Evolutionary conservation across 2,329 filamentous ascomycete genomes (phyloP).

Genomic region (Cladophialophora immunda): DNA sequence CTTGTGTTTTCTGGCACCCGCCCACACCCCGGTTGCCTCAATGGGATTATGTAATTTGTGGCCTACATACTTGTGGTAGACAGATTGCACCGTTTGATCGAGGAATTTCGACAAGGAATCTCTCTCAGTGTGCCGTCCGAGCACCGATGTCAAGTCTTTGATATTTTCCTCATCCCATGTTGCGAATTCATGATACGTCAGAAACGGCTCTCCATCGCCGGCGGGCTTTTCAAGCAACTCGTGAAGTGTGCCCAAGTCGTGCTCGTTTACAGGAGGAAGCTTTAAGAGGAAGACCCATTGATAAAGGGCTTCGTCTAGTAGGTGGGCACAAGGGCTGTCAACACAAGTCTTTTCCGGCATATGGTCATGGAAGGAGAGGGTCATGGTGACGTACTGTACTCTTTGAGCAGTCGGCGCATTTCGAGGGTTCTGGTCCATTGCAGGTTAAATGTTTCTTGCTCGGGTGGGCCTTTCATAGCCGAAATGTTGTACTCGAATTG

Average conservation of each 20-base stretch:
- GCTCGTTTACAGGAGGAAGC: constrained; percentile 21
- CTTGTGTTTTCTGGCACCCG: background rate
- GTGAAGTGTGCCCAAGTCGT: constrained; percentile 8
- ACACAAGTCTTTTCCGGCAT: background rate
- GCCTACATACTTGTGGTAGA: constrained; percentile 25
- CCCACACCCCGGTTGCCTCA: constrained; percentile 19
- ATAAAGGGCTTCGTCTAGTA: constrained; percentile 18
- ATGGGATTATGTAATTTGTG: constrained; percentile 25
- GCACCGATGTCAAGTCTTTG: constrained; percentile 27
- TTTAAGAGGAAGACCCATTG: constrained; percentile 17
- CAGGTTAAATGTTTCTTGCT: background rate
- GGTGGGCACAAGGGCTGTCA: background rate
- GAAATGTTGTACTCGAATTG: constrained; percentile 20
- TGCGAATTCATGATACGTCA: constrained; percentile 1
- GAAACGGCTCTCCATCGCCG: constrained; percentile 6
- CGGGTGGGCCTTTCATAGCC: constrained; percentile 18
- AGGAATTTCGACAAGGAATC: constrained; percentile 21
- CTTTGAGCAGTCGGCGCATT: constrained; percentile 19
- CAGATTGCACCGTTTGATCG: constrained; percentile 15
- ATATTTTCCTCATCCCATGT: constrained; percentile 26
- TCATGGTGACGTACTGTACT: constrained; percentile 16
- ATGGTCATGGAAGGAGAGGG: background rate
- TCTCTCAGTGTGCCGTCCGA: constrained; percentile 12
- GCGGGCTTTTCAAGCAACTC: constrained; percentile 15
- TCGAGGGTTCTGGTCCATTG: constrained; percentile 22